These are phyloP conservation scores for Penicillium manginii DNA, from an alignment of 495 filamentous ascomycete species.

Conservation along the genomic window DNA sequence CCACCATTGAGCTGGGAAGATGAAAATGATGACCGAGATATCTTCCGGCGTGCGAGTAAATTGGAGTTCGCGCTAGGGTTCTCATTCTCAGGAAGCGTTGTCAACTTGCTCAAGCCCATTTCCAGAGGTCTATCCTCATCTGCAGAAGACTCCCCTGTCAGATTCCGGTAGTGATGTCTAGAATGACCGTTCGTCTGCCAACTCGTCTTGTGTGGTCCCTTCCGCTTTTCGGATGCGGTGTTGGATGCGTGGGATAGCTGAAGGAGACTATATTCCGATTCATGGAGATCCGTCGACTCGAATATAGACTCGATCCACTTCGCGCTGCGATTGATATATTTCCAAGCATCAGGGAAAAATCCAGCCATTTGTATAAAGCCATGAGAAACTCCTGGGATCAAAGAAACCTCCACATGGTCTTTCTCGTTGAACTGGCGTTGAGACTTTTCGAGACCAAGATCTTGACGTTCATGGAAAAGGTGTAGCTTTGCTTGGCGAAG, in stretches of 20 bases:
- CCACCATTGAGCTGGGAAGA: constrained; percentile 16
- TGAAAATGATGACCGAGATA: constrained; percentile 24
- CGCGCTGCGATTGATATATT: constrained; percentile 73
- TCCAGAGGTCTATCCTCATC: constrained; percentile 82
- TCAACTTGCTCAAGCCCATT: constrained; percentile 62
- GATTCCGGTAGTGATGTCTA: constrained; percentile 44
- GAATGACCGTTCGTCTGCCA: not conserved
- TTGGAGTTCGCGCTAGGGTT: constrained; percentile 4
- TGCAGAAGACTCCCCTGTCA: constrained; percentile 66
- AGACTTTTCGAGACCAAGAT: constrained; percentile 60
- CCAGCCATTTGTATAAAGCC: constrained; percentile 90
- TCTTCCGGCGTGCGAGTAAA: constrained; percentile 14
- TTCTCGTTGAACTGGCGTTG: constrained; percentile 69
- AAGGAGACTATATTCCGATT: constrained; percentile 26
- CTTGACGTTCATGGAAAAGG: constrained; percentile 61
- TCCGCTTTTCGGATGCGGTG: constrained; percentile 3
- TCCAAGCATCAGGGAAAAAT: constrained; percentile 85
- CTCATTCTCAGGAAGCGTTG: constrained; percentile 21
- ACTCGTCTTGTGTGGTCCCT: not conserved
- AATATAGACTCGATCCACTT: constrained; percentile 80
- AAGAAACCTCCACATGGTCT: constrained; percentile 75
- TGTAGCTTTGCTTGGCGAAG: constrained; percentile 80
- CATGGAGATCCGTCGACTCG: constrained; percentile 47
- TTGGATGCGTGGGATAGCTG: constrained; percentile 12
- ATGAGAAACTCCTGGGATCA: constrained; percentile 88